Base-by-base conservation (phyloP, 345 rosid species). In the Sonneratia caseolaris region DNA sequence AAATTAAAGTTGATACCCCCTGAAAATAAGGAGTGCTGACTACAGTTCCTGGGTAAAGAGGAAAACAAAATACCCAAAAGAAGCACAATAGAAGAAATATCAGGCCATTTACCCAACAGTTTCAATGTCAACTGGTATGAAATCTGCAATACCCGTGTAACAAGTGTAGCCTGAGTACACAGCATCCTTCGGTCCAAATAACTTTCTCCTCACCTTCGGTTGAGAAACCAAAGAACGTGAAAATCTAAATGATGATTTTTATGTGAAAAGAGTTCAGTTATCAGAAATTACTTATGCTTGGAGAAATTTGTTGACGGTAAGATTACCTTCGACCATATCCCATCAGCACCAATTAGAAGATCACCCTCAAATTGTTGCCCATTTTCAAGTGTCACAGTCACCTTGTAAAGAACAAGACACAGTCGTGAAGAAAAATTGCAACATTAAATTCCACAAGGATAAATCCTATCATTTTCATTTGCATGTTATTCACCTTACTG, bases 111-210 rank as follows among this genome's bases (percentile, higher is more conserved):
- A 91, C 98, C 97, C 99, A 36, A 92, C 97, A 70, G 97, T 74
- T 69, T 95, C 99, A 6, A 92, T 95, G 81, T 92, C 99, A 37
- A 89, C 88, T 0, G 99, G 99, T 76, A 90, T 73, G 76, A 87
- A 92, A 85, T 92, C 97, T 12, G 97, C 97, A 75, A 95, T 88
- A 55, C 99, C 97, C 5, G 97, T 92, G 77, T 95, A 95, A 73
- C 99, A 95, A 74, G 97, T 95, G 75, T 92, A 95, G 72, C 82
- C 97, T 4, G 99, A 95, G 81, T 90, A 95, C 9, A 79, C 75
- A 22, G 91, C 86, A 27, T 95, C 96, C 77, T 82, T 79, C 2
- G 80, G 82, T 64, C 99, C 99, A 71, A 95, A 88, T 74, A 95
- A 84, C 71, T 86, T 85, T 61, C 66, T 85, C 83, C 99, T 87